Evolutionary conservation across 129 eudicot species (phyloP), one percentile per base, ranked within the genome.

Genomic region (Deinandra increscens): DNA sequence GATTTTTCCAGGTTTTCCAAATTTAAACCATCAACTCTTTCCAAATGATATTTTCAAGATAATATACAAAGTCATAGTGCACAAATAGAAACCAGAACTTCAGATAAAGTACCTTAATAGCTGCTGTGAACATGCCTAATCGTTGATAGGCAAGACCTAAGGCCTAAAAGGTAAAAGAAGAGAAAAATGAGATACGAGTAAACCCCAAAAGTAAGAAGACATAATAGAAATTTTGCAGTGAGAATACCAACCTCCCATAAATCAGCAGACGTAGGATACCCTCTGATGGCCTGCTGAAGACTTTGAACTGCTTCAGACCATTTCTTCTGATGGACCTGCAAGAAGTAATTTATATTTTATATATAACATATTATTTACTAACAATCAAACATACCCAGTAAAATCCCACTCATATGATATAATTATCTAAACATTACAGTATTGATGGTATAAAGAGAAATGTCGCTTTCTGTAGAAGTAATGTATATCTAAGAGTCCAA

Each of bases 231-330:
- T 19, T 33, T 26, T 14, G 45, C 60, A 56, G 50, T 18, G 63
- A 72, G 66, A 51, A 51, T 70, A 75, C 84, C 50, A 48, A 89
- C 97, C 84, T 94, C 99, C 99, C 99, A 94, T 78, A 89, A 78
- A 81, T 87, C 99, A 83, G 96, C 97, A 80, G 88, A 85, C 43
- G 90, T 76, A 50, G 97, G 99, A 73, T 81, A 94, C 70, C 97
- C 99, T 56, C 99, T 86, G 60, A 94, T 94, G 42, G 97, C 99
- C 59, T 94, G 93, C 81, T 94, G 99, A 71, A 94, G 90, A 75
- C 82, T 94, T 38, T 85, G 97, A 49, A 89, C 91, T 60, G 99
- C 90, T 75, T 89, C 97, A 15, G 91, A 70, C 95, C 92, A 94
- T 60, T 85, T 87, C 75, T 81, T 80, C 31, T 89, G 91, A 84